Evolutionary conservation across 2,329 filamentous ascomycete species (phyloP), one percentile per base, ranked within the genome.

Genomic region (Zymoseptoria passerinii): DNA sequence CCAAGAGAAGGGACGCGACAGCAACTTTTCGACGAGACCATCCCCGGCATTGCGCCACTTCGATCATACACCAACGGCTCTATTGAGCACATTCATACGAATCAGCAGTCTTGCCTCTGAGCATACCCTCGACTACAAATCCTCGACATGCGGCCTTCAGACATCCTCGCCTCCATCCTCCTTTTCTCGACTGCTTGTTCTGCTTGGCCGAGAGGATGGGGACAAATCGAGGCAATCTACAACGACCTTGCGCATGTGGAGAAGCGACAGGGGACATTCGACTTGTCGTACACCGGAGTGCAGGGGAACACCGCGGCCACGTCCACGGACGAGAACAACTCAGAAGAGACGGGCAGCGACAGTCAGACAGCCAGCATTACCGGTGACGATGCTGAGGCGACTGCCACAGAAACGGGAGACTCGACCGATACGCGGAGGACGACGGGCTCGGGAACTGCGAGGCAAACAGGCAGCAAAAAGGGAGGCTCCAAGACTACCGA

Each of bases 81-180:
- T 44, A 6, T 44, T 44, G 35, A n/a, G 35, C 4, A 6, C 16
- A 44, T 44, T 44, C 35, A n/a, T 44, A 10, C 13, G 35, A 13
- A 44, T 44, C 16, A 6, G 10, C 16, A 44, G 16, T 13, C 10
- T n/a, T n/a, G 35, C 35, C 13, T 44, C 35, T 44, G 35, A 44
- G 35, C 16, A 44, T 44, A 5, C 13, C 16, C 10, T 8, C 23
- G 28, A 28, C 19, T 52, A n/a, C 50, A 52, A 10, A 56, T 57
- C 52, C 28, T 65, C 65, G 64, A 61, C 50, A 74, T 74, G 72
- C 68, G 71, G 63, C 66, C 71, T 48, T 63, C 69, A 40, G 61
- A 66, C 51, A 51, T 72, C 51, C 59, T 73, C 51, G 64, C 71
- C 29, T 61, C 70, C 48, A 62, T 67, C 52, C 61, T 70, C 55